These are phyloP conservation scores for Lasiodiplodia gonubiensis DNA, from an alignment of 2,329 filamentous ascomycete genomes.

Conservation along the genomic window DNA sequence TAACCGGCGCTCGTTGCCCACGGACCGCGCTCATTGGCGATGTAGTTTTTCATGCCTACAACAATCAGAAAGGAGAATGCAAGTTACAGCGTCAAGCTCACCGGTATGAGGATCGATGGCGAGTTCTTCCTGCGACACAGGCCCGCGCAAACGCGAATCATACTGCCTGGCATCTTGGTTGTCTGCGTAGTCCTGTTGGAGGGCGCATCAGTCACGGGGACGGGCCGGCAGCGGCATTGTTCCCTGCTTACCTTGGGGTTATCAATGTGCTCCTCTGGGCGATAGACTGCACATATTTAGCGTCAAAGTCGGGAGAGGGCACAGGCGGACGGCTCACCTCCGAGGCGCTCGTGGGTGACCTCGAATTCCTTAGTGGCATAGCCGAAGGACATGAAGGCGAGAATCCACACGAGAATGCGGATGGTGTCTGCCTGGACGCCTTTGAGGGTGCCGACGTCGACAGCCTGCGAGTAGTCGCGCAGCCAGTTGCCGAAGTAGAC, in stretches of 20 bases:
- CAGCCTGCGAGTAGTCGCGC: constrained; percentile 61
- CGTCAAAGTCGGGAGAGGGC: background rate
- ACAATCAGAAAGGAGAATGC: background rate
- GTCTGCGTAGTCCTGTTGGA: constrained; percentile 55
- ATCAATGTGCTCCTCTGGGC: constrained; percentile 62
- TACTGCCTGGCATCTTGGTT: constrained; percentile 82
- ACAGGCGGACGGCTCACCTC: constrained; percentile 44
- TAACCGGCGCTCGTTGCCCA: constrained; percentile 93
- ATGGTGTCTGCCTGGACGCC: constrained; percentile 61
- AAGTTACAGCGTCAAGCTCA: constrained; percentile 8
- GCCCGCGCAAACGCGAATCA: constrained; percentile 80
- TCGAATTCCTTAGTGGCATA: constrained; percentile 64
- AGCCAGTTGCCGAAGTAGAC: constrained; percentile 55
- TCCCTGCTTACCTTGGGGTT: constrained; percentile 44
- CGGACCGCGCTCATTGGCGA: constrained; percentile 83
- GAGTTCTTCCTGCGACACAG: constrained; percentile 62
- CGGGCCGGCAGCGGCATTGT: background rate
- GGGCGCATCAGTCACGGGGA: background rate
- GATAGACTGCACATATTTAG: constrained; percentile 35
- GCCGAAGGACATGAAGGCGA: constrained; percentile 63
- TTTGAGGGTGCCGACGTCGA: constrained; percentile 61
- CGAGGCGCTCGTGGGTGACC: constrained; percentile 59
- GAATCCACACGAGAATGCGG: constrained; percentile 60
- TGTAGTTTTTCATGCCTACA: constrained; percentile 97
- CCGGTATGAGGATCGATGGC: constrained; percentile 52